phyloP scores from a whole-genome alignment of 2,329 filamentous ascomycete species.

The Cryphonectria japonica region DNA sequence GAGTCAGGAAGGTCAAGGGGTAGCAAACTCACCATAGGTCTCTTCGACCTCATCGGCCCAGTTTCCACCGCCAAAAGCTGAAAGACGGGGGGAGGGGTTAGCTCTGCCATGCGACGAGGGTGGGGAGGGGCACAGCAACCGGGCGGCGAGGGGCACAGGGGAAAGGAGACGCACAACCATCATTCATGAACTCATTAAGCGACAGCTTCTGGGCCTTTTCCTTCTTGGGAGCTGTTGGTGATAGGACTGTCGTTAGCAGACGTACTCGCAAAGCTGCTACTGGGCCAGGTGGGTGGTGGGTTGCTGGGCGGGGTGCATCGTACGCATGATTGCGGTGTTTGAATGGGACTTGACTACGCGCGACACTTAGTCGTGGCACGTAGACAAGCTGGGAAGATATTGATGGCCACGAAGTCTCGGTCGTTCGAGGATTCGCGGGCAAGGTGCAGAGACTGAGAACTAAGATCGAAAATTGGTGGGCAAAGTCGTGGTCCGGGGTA shows the following conservation, averaged over 20 bases:
- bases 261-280: slow-evolving; percentile 27
- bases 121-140: slow-evolving; percentile 24
- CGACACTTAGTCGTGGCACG: slow-evolving; percentile 40
- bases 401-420: slow-evolving; percentile 7
- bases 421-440: background rate
- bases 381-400: slow-evolving; percentile 22
- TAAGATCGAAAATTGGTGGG: slow-evolving; percentile 9
- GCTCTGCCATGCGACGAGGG: slow-evolving; percentile 35
- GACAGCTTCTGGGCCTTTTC: slow-evolving; percentile 96
- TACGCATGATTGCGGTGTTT: slow-evolving; percentile 64
- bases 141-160: slow-evolving; percentile 26
- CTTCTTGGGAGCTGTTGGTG: slow-evolving; percentile 79
- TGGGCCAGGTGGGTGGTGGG: slow-evolving; percentile 4
- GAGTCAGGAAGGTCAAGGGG: slow-evolving; percentile 26
- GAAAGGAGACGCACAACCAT: slow-evolving; percentile 72
- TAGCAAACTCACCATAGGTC: slow-evolving; percentile 66
- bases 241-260: slow-evolving; percentile 47
- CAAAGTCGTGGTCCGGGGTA: slow-evolving; percentile 1
- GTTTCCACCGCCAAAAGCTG: slow-evolving; percentile 67
- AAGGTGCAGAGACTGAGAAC: background rate
- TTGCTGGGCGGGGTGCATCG: slow-evolving; percentile 24
- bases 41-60: slow-evolving; percentile 99
- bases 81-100: slow-evolving; percentile 33
- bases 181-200: slow-evolving; percentile 92
- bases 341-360: slow-evolving; percentile 45